A percentile compares a stretch with the other conserved stretches of the same genome.
These are phyloP conservation scores for Funneliformis geosporum DNA, from an alignment of 192 early-diverging fungal genomes.

Conservation along the genomic window DNA sequence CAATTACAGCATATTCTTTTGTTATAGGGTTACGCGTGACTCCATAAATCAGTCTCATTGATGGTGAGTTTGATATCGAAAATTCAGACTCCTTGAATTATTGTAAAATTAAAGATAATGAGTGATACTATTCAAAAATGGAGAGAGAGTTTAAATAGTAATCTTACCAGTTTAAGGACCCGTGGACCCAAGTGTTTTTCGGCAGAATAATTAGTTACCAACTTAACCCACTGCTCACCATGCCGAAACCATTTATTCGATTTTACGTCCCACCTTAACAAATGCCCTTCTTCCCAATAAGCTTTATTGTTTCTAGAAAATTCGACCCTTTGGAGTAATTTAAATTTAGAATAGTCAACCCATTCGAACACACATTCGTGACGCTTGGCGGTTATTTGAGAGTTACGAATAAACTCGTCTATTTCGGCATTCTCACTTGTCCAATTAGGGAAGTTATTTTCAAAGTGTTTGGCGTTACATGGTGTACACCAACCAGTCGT, in stretches of 20 bases:
- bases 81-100: slow-evolving; percentile 8
- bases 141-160: not conserved
- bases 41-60: slow-evolving; percentile 10
- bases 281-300: slow-evolving; percentile 8
- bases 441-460: not conserved
- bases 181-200: not conserved
- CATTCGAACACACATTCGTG: not conserved
- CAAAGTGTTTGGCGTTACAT: not conserved
- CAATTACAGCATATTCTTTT: slow-evolving; percentile 16
- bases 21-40: slow-evolving; percentile 5
- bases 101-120: not conserved
- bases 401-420: not conserved
- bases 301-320: not conserved
- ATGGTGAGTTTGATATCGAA: slow-evolving; percentile 2
- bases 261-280: slow-evolving; percentile 1
- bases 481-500: slow-evolving; percentile 2
- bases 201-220: slow-evolving; percentile 11
- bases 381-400: slow-evolving; percentile 8
- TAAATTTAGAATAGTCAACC: not conserved
- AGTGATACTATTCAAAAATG: not conserved
- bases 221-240: slow-evolving; percentile 1
- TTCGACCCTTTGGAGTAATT: not conserved
- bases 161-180: slow-evolving; percentile 11
- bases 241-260: not conserved
- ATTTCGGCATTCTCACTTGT: not conserved